Evolutionary conservation across 2,329 filamentous ascomycete genomes (phyloP).

Genomic region (Ascochyta pisi): DNA sequence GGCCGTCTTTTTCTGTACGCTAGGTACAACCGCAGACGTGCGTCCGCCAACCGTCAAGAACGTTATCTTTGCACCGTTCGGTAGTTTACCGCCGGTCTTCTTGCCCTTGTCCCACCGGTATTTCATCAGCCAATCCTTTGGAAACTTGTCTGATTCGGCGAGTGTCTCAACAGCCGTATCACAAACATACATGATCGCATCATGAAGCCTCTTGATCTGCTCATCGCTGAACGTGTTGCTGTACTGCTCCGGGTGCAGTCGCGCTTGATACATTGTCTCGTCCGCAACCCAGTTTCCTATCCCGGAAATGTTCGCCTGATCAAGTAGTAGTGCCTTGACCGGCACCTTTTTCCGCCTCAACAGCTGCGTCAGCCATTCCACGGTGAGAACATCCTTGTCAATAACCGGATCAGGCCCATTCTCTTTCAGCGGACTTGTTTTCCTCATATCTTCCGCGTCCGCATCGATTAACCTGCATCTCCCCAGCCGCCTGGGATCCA

Average conservation of each 20-base stretch:
- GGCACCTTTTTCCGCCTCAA: constrained; percentile 80
- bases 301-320: constrained; percentile 87
- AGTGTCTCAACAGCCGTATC: constrained; percentile 78
- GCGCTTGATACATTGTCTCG: constrained; percentile 88
- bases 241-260: constrained; percentile 91
- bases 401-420: constrained; percentile 94
- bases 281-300: constrained; percentile 98
- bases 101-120: constrained; percentile 90
- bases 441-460: constrained; percentile 75
- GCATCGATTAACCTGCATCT: constrained; percentile 85
- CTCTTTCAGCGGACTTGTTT: constrained; percentile 79
- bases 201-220: constrained; percentile 75
- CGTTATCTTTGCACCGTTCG: constrained; percentile 82
- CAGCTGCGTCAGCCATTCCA: constrained; percentile 75
- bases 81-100: constrained; percentile 72
- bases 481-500: constrained; percentile 80
- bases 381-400: constrained; percentile 78
- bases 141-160: constrained; percentile 84
- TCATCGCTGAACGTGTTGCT: constrained; percentile 77
- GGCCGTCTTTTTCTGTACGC: constrained; percentile 82
- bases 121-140: constrained; percentile 83
- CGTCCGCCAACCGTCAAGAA: constrained; percentile 90
- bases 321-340: constrained; percentile 85
- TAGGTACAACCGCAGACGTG: constrained; percentile 88
- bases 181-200: constrained; percentile 79